These are phyloP conservation scores for Entonaema liquescens DNA, from an alignment of 495 filamentous ascomycete genomes.

Conservation along the genomic window DNA sequence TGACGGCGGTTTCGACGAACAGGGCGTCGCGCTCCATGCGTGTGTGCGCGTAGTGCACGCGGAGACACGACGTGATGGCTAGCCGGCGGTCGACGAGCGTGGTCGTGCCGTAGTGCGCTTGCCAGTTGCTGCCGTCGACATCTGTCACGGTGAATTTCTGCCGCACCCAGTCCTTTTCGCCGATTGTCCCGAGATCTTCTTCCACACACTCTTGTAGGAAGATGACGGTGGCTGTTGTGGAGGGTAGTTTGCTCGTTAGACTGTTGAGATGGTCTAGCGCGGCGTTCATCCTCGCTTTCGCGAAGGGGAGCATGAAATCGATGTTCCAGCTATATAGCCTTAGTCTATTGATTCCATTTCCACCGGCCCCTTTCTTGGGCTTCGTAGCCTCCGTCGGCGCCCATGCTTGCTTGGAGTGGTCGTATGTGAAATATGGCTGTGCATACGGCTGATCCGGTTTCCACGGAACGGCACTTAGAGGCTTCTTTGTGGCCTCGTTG, in stretches of 20 bases:
- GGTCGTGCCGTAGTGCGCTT: slow-evolving; percentile 56
- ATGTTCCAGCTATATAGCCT: slow-evolving; percentile 59
- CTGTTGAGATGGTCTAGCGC: slow-evolving; percentile 53
- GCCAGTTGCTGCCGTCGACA: slow-evolving; percentile 44
- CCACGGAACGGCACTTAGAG: slow-evolving; percentile 13
- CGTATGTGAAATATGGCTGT: slow-evolving; percentile 27
- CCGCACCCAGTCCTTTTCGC: slow-evolving; percentile 53
- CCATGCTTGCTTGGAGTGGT: slow-evolving; percentile 22
- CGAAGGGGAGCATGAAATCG: slow-evolving; percentile 55
- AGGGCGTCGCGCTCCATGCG: slow-evolving; percentile 60
- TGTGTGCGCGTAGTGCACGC: slow-evolving; percentile 55
- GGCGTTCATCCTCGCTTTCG: slow-evolving; percentile 52
- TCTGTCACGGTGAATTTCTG: slow-evolving; percentile 60
- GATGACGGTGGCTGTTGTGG: slow-evolving; percentile 49
- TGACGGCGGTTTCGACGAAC: slow-evolving; percentile 56
- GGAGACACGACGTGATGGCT: slow-evolving; percentile 51
- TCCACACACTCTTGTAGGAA: slow-evolving; percentile 61
- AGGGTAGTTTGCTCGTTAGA: slow-evolving; percentile 24
- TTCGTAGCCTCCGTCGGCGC: background rate
- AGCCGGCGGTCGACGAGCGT: slow-evolving; percentile 60
- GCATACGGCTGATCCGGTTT: slow-evolving; percentile 27
- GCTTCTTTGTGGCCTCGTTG: background rate
- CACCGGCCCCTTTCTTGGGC: background rate
- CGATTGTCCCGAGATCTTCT: slow-evolving; percentile 53
- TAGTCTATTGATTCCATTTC: slow-evolving; percentile 16